A percentile compares a stretch with the other conserved stretches of the same genome.
These are phyloP conservation scores for Russula earlei DNA, from an alignment of 768 basidiomycete genomes.

Conservation along the genomic window DNA sequence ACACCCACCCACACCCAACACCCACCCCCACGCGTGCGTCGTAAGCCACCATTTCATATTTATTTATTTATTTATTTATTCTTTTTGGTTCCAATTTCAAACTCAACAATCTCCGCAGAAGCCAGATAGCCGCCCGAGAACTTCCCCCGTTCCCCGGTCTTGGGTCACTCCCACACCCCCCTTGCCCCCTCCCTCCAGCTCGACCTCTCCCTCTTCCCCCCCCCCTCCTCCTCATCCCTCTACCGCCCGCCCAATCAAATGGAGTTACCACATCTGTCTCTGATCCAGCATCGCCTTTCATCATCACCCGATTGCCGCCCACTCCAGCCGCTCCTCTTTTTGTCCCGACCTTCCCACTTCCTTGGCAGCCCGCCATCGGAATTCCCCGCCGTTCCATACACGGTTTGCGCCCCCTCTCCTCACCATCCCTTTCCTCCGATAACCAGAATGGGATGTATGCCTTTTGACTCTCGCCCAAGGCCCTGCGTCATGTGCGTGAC, in stretches of 20 bases:
- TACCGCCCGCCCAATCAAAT: constrained; percentile 1
- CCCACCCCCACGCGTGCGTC: too few relatives aligned
- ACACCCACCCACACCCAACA: too few relatives aligned
- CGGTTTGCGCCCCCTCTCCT: too few relatives aligned
- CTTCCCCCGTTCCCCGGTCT: background rate
- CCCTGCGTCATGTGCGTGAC: too few relatives aligned
- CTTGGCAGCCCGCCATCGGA: background rate
- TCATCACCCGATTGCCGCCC: constrained; percentile 8
- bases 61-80: constrained; percentile 5
- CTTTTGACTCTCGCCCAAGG: background rate
- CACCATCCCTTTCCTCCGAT: too few relatives aligned
- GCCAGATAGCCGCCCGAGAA: constrained; percentile 8
- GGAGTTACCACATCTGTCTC: constrained; percentile 6
- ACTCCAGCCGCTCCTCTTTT: background rate
- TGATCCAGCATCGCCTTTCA: constrained; percentile 7
- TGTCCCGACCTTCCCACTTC: background rate
- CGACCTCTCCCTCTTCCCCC: too few relatives aligned
- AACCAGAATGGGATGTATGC: too few relatives aligned
- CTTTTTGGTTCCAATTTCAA: background rate
- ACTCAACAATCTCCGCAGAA: background rate
- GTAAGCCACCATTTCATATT: background rate
- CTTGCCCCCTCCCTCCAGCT: too few relatives aligned
- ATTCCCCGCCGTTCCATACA: background rate
- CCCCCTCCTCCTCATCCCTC: background rate
- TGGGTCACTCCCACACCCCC: too few relatives aligned